Evolutionary conservation across 1,284 basidiomycete species (phyloP).

Genomic region (Cryptococcus hybrid): DNA sequence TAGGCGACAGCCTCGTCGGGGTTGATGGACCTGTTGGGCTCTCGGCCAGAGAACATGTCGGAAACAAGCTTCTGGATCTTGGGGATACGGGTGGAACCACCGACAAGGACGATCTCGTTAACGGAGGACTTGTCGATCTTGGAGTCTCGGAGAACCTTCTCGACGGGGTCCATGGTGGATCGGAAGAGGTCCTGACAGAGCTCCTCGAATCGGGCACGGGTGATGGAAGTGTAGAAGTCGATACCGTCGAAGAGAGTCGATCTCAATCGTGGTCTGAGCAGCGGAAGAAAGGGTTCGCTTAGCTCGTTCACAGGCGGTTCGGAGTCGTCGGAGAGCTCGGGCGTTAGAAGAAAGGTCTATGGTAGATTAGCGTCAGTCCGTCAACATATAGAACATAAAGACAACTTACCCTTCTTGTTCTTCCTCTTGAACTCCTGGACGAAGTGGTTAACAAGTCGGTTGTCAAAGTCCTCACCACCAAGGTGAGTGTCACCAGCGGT

Average conservation of each 20-base stretch:
- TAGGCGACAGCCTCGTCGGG: conserved; percentile 99
- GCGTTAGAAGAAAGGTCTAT: conserved; percentile 81
- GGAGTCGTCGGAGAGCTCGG: conserved; percentile 94
- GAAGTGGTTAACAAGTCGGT: conserved; percentile 97
- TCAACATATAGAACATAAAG: neutral
- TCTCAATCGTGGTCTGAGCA: conserved; percentile 94
- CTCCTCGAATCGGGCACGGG: conserved; percentile 98
- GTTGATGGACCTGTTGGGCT: conserved; percentile 96
- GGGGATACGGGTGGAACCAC: conserved; percentile 98
- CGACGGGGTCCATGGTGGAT: conserved; percentile 93
- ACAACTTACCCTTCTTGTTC: conserved; percentile 65
- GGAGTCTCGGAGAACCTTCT: conserved; percentile 97
- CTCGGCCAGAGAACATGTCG: conserved; percentile 98
- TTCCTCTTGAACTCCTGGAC: conserved; percentile 98
- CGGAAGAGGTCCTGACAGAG: conserved; percentile 97
- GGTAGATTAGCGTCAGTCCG: neutral
- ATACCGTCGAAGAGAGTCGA: conserved; percentile 98
- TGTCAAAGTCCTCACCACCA: conserved; percentile 99
- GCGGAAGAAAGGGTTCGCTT: conserved; percentile 98
- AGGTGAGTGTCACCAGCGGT: conserved; percentile 99
- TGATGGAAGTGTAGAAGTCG: conserved; percentile 98
- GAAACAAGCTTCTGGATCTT: conserved; percentile 97
- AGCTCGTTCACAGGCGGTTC: conserved; percentile 97
- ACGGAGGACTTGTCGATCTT: conserved; percentile 98
- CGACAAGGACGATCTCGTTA: conserved; percentile 93